phyloP scores from a whole-genome alignment of 371 early-diverging fungal species.

The Circinella minor region DNA sequence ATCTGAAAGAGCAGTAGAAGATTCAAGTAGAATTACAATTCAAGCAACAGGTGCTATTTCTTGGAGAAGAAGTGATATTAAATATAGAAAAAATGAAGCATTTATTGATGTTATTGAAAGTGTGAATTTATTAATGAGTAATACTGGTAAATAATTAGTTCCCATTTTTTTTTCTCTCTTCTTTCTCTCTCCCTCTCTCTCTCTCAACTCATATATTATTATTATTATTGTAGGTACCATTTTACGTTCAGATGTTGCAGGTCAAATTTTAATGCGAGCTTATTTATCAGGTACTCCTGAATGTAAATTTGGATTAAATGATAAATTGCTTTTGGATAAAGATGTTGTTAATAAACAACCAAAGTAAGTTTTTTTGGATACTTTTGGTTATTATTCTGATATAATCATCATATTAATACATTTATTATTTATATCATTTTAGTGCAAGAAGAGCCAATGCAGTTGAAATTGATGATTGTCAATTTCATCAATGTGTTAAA shows the following conservation, averaged over 20 bases:
- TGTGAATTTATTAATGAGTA: slow-evolving; percentile 83
- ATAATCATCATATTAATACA: no score
- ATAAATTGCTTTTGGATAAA: slow-evolving; percentile 78
- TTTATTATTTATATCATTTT: neutral
- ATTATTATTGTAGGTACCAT: slow-evolving; percentile 59
- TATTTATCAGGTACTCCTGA: slow-evolving; percentile 98
- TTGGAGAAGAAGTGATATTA: slow-evolving; percentile 89
- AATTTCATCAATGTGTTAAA: slow-evolving; percentile 93
- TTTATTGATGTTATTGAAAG: slow-evolving; percentile 92
- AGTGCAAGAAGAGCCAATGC: slow-evolving; percentile 59
- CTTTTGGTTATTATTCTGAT: no score
- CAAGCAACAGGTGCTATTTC: slow-evolving; percentile 91
- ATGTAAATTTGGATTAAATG: slow-evolving; percentile 92
- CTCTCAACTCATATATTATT: no score
- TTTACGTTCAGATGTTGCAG: slow-evolving; percentile 80
- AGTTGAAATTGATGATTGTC: slow-evolving; percentile 89
- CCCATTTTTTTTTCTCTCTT: no score
- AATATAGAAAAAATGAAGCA: slow-evolving; percentile 90
- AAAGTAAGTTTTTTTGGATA: slow-evolving; percentile 20
- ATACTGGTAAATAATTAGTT: slow-evolving; percentile 70
- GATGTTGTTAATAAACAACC: slow-evolving; percentile 54
- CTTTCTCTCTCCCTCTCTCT: no score
- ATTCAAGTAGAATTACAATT: slow-evolving; percentile 84
- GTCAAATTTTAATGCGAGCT: slow-evolving; percentile 92
- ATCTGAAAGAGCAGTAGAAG: slow-evolving; percentile 75